These are phyloP conservation scores for Penicillium cataractarum DNA, from an alignment of 495 filamentous ascomycete genomes.

Conservation along the genomic window DNA sequence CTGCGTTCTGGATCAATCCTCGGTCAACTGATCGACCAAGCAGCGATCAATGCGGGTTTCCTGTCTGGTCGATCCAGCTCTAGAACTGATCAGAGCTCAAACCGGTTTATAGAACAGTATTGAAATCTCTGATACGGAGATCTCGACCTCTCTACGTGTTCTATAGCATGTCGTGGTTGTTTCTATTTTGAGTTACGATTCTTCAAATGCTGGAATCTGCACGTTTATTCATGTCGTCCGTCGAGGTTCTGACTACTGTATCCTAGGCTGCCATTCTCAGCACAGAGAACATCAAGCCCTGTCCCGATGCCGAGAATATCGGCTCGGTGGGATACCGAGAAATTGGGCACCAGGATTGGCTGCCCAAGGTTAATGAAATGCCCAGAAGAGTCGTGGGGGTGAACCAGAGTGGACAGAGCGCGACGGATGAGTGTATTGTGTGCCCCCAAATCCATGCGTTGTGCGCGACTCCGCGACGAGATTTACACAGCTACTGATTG, in stretches of 20 bases:
- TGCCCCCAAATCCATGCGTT: neutral
- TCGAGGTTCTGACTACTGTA: no score
- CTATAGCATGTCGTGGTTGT: neutral
- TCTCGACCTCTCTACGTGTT: neutral
- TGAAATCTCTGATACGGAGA: neutral
- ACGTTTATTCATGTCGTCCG: no score
- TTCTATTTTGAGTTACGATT: neutral
- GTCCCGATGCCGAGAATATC: neutral
- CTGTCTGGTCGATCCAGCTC: constrained; percentile 9
- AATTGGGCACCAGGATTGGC: constrained; percentile 8
- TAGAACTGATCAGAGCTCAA: constrained; percentile 13
- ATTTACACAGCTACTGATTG: neutral
- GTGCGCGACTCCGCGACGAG: neutral
- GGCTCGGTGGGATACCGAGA: constrained; percentile 1
- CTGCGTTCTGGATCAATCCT: constrained; percentile 5
- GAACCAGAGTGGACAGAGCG: neutral
- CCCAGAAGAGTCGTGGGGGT: neutral
- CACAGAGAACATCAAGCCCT: neutral
- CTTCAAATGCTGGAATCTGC: neutral
- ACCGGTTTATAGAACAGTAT: neutral
- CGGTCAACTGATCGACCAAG: constrained; percentile 11
- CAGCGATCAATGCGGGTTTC: constrained; percentile 6
- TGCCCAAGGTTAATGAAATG: neutral
- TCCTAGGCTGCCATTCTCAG: neutral
- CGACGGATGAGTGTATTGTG: neutral